A percentile compares a stretch with the other conserved stretches of the same genome.
phyloP scores from a whole-genome alignment of 805 yeast species.

The Tanozyma kutaoensis region DNA sequence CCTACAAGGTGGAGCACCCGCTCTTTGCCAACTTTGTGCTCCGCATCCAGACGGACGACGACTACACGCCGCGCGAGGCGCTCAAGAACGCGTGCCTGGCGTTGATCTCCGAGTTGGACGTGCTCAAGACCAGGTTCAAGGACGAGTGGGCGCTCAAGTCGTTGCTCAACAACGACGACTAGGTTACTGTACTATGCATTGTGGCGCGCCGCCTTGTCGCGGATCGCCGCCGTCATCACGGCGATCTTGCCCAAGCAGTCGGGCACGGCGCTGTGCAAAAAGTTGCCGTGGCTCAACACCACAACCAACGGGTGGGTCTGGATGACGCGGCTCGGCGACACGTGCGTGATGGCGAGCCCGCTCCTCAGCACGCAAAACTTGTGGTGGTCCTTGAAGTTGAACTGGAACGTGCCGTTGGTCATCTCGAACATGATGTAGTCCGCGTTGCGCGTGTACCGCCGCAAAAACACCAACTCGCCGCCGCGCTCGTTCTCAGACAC shows the following conservation, averaged over 20 bases:
- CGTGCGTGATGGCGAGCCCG: conserved; percentile 68
- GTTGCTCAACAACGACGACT: conserved; percentile 39
- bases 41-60: conserved; percentile 94
- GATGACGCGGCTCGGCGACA: conserved; percentile 64
- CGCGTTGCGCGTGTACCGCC: conserved; percentile 70
- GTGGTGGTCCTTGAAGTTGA: conserved; percentile 91
- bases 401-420: conserved; percentile 86
- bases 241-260: conserved; percentile 26
- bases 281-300: conserved; percentile 28
- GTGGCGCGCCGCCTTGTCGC: conserved; percentile 3
- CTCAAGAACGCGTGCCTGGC: conserved; percentile 79
- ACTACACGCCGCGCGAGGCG: conserved; percentile 84
- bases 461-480: conserved; percentile 59
- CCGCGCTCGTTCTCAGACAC: conserved; percentile 55
- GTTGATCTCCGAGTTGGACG: conserved; percentile 66
- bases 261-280: conserved; percentile 25
- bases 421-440: conserved; percentile 84
- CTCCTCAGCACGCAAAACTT: conserved; percentile 68
- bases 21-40: conserved; percentile 88
- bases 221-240: conserved; percentile 52
- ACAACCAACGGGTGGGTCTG: conserved; percentile 47
- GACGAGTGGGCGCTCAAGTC: conserved; percentile 91
- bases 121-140: conserved; percentile 64
- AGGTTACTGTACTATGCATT: conserved; percentile 7
- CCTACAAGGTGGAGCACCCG: conserved; percentile 97